Base-by-base conservation (phyloP, 1,284 basidiomycete species). In the Boletus chippewaensis region DNA sequence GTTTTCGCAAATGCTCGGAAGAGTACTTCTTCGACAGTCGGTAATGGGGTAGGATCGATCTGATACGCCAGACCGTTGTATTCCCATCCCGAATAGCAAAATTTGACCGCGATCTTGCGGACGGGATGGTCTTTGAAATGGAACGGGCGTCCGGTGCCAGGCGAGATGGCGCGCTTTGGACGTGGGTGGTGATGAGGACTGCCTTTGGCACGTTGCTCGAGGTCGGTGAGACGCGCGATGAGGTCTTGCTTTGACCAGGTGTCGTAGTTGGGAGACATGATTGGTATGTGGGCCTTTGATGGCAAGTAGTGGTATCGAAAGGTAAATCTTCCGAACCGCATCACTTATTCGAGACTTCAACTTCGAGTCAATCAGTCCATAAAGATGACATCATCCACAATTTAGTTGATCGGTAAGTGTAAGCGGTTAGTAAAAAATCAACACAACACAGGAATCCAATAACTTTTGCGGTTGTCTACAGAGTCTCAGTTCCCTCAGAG, bases 21-120 rank as follows among this genome's bases (percentile, higher is more conserved):
- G 26, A 99, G 70, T 18, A 91, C 87, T 13, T 81, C 86, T 65
- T 99, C 95, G 8, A 99, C 95, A 0, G 95, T 97, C 4, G 91
- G 91, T 16, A 95, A 68, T 0, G 83, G 79, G 7, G 83, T 84
- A 13, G 75, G 75, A 36, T 74, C 75, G 42, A 76, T 70, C 65
- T 96, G 94, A 61, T 81, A 83, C 1, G 94, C 92, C 36, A 99
- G 78, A 8, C 96, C 95, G 40, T 87, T 85, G 63, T 96, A 98
- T 28, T 89, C 84, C 76, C 84, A 90, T 6, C 96, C 96, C 46
- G 92, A 84, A 67, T 98, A 99, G 59, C 85, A 85, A 63, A 97
- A 91, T 59, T 91, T 87, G 49, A 97, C 71, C 0, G 95, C 95
- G 53, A 98, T 91, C 70, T 97, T 97, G 52, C 91, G 84, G 38